Evolutionary conservation across 2,329 filamentous ascomycete genomes (phyloP), one percentile per base, ranked within the genome.

Genomic region (Periglandula ipomoeae): DNA sequence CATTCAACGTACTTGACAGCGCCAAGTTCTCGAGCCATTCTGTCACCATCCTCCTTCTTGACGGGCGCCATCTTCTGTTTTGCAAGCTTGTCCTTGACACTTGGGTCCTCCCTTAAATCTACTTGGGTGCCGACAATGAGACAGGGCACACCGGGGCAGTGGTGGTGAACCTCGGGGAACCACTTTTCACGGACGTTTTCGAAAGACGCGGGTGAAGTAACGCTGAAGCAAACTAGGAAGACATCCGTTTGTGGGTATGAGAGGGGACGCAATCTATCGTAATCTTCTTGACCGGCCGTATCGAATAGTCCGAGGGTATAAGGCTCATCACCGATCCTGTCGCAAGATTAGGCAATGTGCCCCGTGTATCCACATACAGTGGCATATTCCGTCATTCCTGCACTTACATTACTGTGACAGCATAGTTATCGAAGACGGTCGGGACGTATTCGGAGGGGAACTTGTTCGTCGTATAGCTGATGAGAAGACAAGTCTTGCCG

Each of bases 361-460:
- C 20, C 19, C 15, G 19, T 26, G 4, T 17, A 5, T 30, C 13
- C 6, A 13, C 3, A 2, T 30, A 13, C 9, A 13, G 27, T 13
- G 9, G 27, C 2, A 8, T 30, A 30, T 30, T 7, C 2, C 9
- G 54, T 42, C 39, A 10, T 4, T 30, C 41, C 59, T 52, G 10
- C 49, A 84, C 89, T 84, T 79, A 96, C 93, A 98, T 98, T 59
- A 98, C 93, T 58, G 93, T 98, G 67, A 98, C 93, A 50, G 93
- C 93, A 79, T 98, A 98, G 74, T 98, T 98, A 71, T 98, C 93
- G 70, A 98, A 98, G 56, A 98, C 93, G 26, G 93, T 98, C 46
- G 93, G 93, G 51, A 98, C 93, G 70, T 98, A 98, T 90, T 98
- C 93, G 62, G 90, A 96, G 32, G 93, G 93, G 70, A 98, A 98